These are phyloP conservation scores for Diaporthe nobilis DNA, from an alignment of 2,329 filamentous ascomycete genomes.

Conservation along the genomic window DNA sequence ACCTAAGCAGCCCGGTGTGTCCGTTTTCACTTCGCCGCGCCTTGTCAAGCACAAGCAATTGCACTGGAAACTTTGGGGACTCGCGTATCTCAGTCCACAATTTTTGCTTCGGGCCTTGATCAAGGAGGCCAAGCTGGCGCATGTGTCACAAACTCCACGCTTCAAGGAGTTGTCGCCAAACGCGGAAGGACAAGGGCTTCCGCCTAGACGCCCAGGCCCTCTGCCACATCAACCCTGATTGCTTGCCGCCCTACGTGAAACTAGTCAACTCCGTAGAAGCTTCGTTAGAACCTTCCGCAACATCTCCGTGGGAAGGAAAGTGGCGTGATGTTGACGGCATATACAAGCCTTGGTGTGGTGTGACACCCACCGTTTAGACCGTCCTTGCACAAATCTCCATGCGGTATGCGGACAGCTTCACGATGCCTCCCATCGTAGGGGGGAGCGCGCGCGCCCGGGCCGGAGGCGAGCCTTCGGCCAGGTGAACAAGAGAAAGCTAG, in stretches of 20 bases:
- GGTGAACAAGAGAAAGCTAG: neutral
- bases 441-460: conserved; percentile 8
- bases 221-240: conserved; percentile 11
- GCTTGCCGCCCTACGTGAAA: conserved; percentile 27
- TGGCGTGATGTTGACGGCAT: conserved; percentile 25
- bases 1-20: neutral
- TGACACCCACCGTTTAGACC: conserved; percentile 11
- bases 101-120: neutral
- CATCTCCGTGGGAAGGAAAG: neutral
- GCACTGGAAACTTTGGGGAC: neutral
- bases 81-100: conserved; percentile 13
- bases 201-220: conserved; percentile 27
- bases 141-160: conserved; percentile 15
- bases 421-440: neutral
- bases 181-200: conserved; percentile 7
- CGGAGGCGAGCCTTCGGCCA: neutral
- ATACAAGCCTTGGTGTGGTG: conserved; percentile 8
- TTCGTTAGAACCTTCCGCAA: neutral
- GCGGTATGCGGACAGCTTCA: neutral
- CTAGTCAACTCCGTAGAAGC: conserved; percentile 10
- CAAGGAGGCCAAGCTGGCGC: conserved; percentile 2
- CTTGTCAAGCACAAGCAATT: conserved; percentile 22
- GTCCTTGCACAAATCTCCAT: neutral
- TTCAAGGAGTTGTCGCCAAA: conserved; percentile 13
- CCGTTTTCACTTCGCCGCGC: neutral